phyloP scores from a whole-genome alignment of 2,329 filamentous ascomycete species.

The Botryotinia globosa region DNA sequence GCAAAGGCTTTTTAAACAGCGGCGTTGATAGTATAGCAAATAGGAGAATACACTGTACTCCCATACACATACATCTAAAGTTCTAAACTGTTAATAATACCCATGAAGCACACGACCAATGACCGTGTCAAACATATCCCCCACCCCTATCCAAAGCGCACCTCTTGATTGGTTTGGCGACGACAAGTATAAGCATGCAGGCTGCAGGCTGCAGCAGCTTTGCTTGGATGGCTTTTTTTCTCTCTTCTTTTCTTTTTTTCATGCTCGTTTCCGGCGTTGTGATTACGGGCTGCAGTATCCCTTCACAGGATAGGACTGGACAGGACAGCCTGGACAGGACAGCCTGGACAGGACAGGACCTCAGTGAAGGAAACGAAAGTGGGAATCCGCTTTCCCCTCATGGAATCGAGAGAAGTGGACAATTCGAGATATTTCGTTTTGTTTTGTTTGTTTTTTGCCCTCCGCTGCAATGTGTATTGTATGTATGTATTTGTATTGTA shows the following conservation, averaged over 20 bases:
- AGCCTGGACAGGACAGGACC: background rate
- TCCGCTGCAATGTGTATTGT: background rate
- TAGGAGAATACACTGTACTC: background rate
- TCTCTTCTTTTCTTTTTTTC: background rate
- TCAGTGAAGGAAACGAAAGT: background rate
- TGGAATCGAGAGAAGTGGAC: background rate
- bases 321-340: no score
- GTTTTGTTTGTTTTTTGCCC: background rate
- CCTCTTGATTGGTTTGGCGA: slow-evolving; percentile 30
- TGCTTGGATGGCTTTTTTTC: background rate
- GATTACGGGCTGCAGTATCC: slow-evolving; percentile 1
- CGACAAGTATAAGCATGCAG: slow-evolving; percentile 29
- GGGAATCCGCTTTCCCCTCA: slow-evolving; percentile 5
- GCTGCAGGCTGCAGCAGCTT: slow-evolving; percentile 30
- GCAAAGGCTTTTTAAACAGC: background rate
- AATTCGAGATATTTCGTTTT: background rate
- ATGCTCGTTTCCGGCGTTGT: slow-evolving; percentile 20
- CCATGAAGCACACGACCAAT: slow-evolving; percentile 31
- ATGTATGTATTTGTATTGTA: background rate
- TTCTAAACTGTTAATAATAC: slow-evolving; percentile 16
- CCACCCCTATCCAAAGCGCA: slow-evolving; percentile 27
- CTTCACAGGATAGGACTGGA: background rate
- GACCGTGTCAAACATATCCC: slow-evolving; percentile 22
- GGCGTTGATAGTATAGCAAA: slow-evolving; percentile 1
- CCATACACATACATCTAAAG: slow-evolving; percentile 12